phyloP scores from a whole-genome alignment of 371 early-diverging fungal species.

The Mucor mucedo region DNA sequence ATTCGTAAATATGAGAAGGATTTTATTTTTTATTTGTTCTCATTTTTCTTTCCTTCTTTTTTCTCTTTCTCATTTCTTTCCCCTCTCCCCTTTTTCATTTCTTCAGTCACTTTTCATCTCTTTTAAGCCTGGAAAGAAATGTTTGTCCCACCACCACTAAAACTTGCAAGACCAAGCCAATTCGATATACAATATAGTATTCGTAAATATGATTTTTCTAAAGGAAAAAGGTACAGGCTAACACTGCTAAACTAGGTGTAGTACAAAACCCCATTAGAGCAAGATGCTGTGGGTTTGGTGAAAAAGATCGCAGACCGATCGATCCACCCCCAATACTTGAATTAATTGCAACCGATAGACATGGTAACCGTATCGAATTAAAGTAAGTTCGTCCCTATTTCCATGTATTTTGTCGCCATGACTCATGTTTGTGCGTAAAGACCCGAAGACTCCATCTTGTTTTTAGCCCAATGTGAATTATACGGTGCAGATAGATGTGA shows the following conservation, averaged over 20 bases:
- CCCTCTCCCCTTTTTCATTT: neutral
- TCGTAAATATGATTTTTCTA: conserved; percentile 8
- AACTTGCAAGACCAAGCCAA: conserved; percentile 15
- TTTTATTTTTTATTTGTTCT: conserved; percentile 1
- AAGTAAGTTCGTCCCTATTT: conserved; percentile 13
- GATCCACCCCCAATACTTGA: conserved; percentile 43
- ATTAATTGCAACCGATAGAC: conserved; percentile 32
- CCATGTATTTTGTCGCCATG: neutral
- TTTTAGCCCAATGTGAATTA: conserved; percentile 33
- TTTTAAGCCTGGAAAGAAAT: neutral
- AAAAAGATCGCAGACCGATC: conserved; percentile 39
- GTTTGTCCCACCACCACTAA: conserved; percentile 23
- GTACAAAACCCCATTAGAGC: conserved; percentile 69
- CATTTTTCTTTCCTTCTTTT: conserved; percentile 12
- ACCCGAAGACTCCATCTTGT: conserved; percentile 32
- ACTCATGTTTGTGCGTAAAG: conserved; percentile 2
- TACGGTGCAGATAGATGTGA: conserved; percentile 22
- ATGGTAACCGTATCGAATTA: conserved; percentile 20
- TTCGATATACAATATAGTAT: conserved; percentile 10
- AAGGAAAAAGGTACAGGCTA: neutral
- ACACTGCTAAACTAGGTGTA: conserved; percentile 7
- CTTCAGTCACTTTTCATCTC: neutral
- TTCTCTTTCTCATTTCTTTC: neutral
- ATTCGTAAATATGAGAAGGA: conserved; percentile 4
- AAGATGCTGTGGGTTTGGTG: conserved; percentile 59